Conservation (phyloP, 768 basidiomycete genomes). For the Cyclocybe aegerita region DNA sequence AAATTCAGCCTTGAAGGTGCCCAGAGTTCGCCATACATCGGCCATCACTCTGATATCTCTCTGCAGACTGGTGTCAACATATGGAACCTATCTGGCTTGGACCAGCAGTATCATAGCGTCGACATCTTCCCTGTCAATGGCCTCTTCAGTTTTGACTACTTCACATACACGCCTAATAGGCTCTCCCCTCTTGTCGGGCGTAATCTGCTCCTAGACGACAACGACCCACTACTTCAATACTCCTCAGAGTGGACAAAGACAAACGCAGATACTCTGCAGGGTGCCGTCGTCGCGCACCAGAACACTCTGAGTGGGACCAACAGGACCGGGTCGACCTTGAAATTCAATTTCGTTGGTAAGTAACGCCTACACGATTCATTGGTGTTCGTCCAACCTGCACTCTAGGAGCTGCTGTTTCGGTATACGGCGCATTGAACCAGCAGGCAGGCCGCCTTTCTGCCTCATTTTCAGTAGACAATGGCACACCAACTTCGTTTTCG, state of each 20-base stretch:
- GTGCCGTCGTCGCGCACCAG: slow-evolving; percentile 2
- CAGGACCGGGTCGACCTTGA: slow-evolving; percentile 5
- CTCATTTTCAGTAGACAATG: slow-evolving; percentile 13
- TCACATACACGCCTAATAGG: slow-evolving; percentile 6
- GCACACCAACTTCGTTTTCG: neutral
- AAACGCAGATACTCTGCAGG: slow-evolving; percentile 2
- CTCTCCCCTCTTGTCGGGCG: neutral
- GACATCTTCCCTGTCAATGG: slow-evolving; percentile 5
- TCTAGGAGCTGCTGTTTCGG: slow-evolving; percentile 15
- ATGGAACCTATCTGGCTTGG: slow-evolving; percentile 5
- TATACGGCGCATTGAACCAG: slow-evolving; percentile 16
- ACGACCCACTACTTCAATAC: slow-evolving; percentile 7
- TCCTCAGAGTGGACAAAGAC: slow-evolving; percentile 9
- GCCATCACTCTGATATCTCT: neutral
- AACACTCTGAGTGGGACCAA: slow-evolving; percentile 6
- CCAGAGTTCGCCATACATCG: neutral
- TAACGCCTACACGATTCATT: neutral
- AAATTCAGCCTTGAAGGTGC: neutral
- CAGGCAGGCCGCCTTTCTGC: slow-evolving; percentile 13
- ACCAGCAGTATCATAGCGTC: slow-evolving; percentile 4
- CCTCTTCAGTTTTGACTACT: slow-evolving; percentile 6
- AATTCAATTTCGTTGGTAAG: slow-evolving; percentile 10
- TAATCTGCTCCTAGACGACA: slow-evolving; percentile 10
- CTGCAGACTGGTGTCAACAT: slow-evolving; percentile 10
- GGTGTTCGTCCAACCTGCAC: too few relatives aligned